Base-by-base conservation (phyloP, 768 basidiomycete species). In the Suillus fuscotomentosus region DNA sequence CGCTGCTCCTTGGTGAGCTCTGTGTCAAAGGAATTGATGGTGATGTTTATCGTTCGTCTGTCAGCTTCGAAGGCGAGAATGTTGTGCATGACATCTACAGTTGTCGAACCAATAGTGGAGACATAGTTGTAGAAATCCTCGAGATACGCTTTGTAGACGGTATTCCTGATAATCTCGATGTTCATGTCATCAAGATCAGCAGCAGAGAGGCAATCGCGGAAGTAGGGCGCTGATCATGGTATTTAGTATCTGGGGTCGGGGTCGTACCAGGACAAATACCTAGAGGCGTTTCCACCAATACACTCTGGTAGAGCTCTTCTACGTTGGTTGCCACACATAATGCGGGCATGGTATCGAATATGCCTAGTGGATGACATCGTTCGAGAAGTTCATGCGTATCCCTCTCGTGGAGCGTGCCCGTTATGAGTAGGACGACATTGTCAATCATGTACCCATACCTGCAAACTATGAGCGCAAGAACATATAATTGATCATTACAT, bases 401-500 rank as follows among this genome's bases (percentile, higher is more conserved):
- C 64, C 97, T 85, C 77, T 98, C 96, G 72, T 99, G 96, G 41
- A 99, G 79, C 1, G 97, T 99, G 24, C 97, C 97, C 17, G 97
- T 96, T 67, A 99, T 99, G 72, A 99, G 84, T 61, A 99, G 84
- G 65, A 99, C 90, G 71, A 99, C 92, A 76, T 99, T 99, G 86
- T 99, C 97, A 73, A 99, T 99, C 97, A 99, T 99, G 79, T 99
- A 99, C 38, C 88, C 95, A 75, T 97, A 97, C 53, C 95, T 97
- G 76, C 65, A 45, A 64, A 68, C 60, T 68, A 60, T 42, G 54
- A 38, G 7, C 39, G 59, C 36, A 38, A 6, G 50, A 39, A 60
- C 57, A 31, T 62, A 64, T 43, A 43, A 57, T 43, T 61, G 41
- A 63, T 38, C 22, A 66, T 31, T 20, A 84, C 93, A 69, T 78